Evolutionary conservation across 2,329 filamentous ascomycete genomes (phyloP).

Genomic region (Myriosclerotinia scirpicola): DNA sequence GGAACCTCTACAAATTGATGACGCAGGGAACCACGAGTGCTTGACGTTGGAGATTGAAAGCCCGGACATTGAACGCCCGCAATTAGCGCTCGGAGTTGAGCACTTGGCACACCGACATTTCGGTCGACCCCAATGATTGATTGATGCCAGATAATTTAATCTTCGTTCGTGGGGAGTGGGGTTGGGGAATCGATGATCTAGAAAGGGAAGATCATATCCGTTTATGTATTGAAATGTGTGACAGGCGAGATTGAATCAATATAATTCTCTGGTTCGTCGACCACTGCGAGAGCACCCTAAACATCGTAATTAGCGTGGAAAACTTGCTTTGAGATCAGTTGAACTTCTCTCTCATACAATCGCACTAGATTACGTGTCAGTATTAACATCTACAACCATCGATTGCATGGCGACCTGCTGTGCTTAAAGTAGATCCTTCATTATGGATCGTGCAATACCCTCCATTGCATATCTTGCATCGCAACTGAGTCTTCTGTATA

Average conservation of each 20-base stretch:
- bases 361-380: slow-evolving; percentile 38
- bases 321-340: slow-evolving; percentile 2
- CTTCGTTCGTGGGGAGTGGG: background rate
- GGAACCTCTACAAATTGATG: no score
- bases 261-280: slow-evolving; percentile 36
- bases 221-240: slow-evolving; percentile 2
- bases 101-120: no score
- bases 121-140: no score
- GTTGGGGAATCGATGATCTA: background rate
- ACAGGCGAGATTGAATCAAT: slow-evolving; percentile 26
- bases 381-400: slow-evolving; percentile 36
- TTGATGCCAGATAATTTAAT: no score
- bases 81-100: no score
- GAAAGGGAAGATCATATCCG: slow-evolving; percentile 6
- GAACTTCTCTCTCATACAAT: slow-evolving; percentile 36
- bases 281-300: slow-evolving; percentile 29
- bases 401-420: slow-evolving; percentile 37
- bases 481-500: slow-evolving; percentile 67
- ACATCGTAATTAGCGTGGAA: slow-evolving; percentile 16
- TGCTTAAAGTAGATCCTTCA: slow-evolving; percentile 70
- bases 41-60: no score
- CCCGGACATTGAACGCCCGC: no score
- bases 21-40: no score
- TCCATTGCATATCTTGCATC: slow-evolving; percentile 70
- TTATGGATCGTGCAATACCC: slow-evolving; percentile 85